Evolutionary conservation across 148 eudicot species (phyloP).

Genomic region (Dysphania ambrosioides): DNA sequence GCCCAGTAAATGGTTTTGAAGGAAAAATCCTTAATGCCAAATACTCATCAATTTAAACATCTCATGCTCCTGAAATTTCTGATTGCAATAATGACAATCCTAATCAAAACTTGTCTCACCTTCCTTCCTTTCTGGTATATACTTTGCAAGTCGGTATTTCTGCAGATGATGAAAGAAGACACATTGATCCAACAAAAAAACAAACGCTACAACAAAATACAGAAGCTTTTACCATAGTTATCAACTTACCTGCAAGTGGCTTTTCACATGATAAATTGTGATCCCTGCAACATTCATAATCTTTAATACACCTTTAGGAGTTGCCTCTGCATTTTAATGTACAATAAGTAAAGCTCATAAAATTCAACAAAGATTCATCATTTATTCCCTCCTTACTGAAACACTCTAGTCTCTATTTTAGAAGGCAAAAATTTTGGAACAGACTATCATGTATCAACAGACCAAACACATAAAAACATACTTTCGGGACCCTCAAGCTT

Average conservation of each 20-base stretch:
- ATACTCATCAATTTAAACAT: neutral
- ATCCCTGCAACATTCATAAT: slow-evolving; percentile 49
- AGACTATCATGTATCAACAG: too few species aligned
- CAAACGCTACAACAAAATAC: neutral
- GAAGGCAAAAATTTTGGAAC: neutral
- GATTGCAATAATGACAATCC: neutral
- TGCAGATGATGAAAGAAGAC: slow-evolving; percentile 18
- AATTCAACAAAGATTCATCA: neutral
- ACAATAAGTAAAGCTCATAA: slow-evolving; percentile 9
- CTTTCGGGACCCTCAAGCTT: slow-evolving; percentile 51
- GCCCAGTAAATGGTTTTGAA: neutral
- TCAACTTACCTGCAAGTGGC: slow-evolving; percentile 44
- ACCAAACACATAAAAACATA: slow-evolving; percentile 24
- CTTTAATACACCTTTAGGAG: slow-evolving; percentile 51
- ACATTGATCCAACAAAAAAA: slow-evolving; percentile 5
- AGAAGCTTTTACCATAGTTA: neutral
- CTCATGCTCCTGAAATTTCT: neutral
- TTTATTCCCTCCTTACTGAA: neutral
- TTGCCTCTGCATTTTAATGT: slow-evolving; percentile 38
- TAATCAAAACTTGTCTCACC: slow-evolving; percentile 25
- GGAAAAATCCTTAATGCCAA: neutral
- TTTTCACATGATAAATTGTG: slow-evolving; percentile 53
- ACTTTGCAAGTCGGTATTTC: slow-evolving; percentile 46
- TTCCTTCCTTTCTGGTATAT: slow-evolving; percentile 43
- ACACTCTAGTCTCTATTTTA: neutral